These are phyloP conservation scores for Aspergillus kassunensis DNA, from an alignment of 495 filamentous ascomycete genomes.

Conservation along the genomic window DNA sequence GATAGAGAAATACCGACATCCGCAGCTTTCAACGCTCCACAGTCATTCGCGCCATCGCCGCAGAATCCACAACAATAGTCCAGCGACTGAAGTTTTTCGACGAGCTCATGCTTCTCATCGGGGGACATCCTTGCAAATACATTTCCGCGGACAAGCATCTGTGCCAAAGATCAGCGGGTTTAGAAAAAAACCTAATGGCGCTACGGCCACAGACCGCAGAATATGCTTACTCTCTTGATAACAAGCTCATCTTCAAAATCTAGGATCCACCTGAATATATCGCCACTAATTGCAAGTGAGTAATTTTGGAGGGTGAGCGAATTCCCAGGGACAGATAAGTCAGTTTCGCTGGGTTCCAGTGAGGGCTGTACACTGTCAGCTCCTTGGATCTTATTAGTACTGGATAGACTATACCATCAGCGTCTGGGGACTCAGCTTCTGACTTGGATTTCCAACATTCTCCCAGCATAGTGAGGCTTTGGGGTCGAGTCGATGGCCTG, in stretches of 20 bases:
- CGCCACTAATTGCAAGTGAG: slow-evolving; percentile 82
- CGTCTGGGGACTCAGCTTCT: slow-evolving; percentile 70
- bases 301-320: slow-evolving; percentile 74
- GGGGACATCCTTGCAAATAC: slow-evolving; percentile 99
- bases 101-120: slow-evolving; percentile 97
- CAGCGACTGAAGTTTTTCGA: slow-evolving; percentile 94
- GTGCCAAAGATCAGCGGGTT: not conserved
- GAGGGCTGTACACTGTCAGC: slow-evolving; percentile 57
- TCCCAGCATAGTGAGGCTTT: slow-evolving; percentile 79
- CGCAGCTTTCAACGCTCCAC: slow-evolving; percentile 93
- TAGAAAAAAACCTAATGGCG: not conserved
- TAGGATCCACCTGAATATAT: slow-evolving; percentile 94
- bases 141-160: slow-evolving; percentile 88
- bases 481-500: slow-evolving; percentile 59
- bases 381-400: not conserved
- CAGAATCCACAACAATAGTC: slow-evolving; percentile 97
- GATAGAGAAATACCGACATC: slow-evolving; percentile 99
- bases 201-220: not conserved
- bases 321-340: slow-evolving; percentile 83
- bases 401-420: slow-evolving; percentile 51
- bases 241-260: slow-evolving; percentile 80
- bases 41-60: slow-evolving; percentile 97
- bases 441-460: slow-evolving; percentile 79
- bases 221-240: slow-evolving; percentile 55
- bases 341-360: slow-evolving; percentile 60